Percentiles rank a stretch among this genome's conserved stretches.
These are phyloP conservation scores for Eucalyptus grandis DNA, from an alignment of 345 rosid genomes.

Conservation along the genomic window DNA sequence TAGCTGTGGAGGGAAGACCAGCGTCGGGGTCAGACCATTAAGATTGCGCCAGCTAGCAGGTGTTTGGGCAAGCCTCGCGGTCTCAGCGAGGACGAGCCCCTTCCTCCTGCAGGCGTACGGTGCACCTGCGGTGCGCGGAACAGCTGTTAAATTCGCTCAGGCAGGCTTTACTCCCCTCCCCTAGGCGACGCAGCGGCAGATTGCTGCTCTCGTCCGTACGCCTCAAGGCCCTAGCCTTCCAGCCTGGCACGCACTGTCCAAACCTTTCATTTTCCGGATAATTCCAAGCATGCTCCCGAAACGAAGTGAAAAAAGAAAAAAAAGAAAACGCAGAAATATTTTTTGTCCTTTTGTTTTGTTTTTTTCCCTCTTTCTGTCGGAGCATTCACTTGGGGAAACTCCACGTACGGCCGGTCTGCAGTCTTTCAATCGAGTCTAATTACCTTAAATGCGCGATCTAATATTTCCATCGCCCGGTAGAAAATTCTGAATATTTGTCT, in stretches of 20 bases:
- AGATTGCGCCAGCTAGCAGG: not conserved
- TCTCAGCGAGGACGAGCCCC: fast-evolving
- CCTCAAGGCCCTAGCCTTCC: not conserved
- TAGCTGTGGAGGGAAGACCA: not conserved
- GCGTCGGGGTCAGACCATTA: not conserved
- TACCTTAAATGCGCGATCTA: not conserved
- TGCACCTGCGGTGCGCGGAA: not conserved
- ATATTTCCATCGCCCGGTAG: not conserved
- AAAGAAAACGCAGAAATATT: not conserved
- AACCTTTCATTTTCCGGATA: not conserved
- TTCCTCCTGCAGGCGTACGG: not conserved
- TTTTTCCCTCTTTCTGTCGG: not conserved
- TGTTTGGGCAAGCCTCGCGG: not conserved
- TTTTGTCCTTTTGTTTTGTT: not conserved
- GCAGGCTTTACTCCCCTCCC: not conserved
- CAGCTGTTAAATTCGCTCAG: not conserved
- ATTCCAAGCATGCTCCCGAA: not conserved
- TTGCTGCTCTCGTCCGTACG: not conserved
- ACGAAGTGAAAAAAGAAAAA: not conserved
- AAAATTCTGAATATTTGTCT: not conserved
- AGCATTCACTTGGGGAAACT: not conserved
- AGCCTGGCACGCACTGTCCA: not conserved
- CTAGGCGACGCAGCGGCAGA: not conserved
- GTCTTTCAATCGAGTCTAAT: not conserved
- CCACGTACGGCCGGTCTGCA: not conserved